phyloP scores from a whole-genome alignment of 2,329 filamentous ascomycete species.

The Alternaria dauci region DNA sequence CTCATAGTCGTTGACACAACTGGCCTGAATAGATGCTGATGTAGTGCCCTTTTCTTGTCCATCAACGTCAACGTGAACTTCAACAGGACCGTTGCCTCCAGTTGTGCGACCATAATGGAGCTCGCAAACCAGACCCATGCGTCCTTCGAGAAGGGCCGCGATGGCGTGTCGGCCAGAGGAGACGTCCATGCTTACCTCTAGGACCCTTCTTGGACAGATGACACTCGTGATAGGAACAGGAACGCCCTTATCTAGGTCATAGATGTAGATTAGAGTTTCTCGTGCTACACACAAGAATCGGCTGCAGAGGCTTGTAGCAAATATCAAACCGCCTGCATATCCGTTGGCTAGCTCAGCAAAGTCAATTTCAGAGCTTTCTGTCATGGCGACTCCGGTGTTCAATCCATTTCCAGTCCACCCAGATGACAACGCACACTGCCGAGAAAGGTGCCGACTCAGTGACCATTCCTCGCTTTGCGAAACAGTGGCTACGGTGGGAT shows the following conservation, averaged over 20 bases:
- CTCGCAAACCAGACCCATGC: constrained; percentile 69
- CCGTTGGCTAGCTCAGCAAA: constrained; percentile 46
- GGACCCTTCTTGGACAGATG: constrained; percentile 64
- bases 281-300: constrained; percentile 65
- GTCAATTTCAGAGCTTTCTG: constrained; percentile 40
- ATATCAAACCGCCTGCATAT: constrained; percentile 49
- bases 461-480: constrained; percentile 44
- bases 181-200: constrained; percentile 70
- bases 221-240: constrained; percentile 62
- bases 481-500: background rate
- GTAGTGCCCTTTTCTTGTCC: constrained; percentile 16
- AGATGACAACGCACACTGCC: constrained; percentile 58
- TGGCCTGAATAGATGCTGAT: constrained; percentile 21
- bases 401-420: constrained; percentile 52
- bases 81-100: constrained; percentile 10
- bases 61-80: constrained; percentile 22
- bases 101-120: constrained; percentile 24
- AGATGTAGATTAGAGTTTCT: constrained; percentile 65
- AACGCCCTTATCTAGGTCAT: constrained; percentile 53
- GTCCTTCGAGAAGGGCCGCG: constrained; percentile 67
- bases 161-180: constrained; percentile 64
- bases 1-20: constrained; percentile 18
- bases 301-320: constrained; percentile 66
- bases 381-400: constrained; percentile 20
- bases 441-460: constrained; percentile 59